Percentiles rank a stretch among this genome's conserved stretches.
Evolutionary conservation across 2,329 filamentous ascomycete species (phyloP).

Genomic region (Epichloe glyceriae): DNA sequence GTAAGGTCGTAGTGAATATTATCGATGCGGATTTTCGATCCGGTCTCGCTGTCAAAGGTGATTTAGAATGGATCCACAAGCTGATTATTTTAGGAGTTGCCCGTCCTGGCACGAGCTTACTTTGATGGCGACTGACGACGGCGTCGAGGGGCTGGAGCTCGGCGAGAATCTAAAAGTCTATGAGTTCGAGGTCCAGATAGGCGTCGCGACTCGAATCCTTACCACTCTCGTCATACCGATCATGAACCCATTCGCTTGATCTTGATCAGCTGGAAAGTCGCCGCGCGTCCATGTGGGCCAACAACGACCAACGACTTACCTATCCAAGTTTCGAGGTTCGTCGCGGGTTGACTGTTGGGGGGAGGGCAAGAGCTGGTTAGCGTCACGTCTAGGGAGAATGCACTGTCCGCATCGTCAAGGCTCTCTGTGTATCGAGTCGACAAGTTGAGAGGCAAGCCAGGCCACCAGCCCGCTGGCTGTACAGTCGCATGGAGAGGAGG

Average conservation of each 20-base stretch:
- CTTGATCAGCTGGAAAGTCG: conserved; percentile 11
- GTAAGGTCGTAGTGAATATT: conserved; percentile 90
- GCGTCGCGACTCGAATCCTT: conserved; percentile 11
- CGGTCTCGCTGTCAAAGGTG: conserved; percentile 31
- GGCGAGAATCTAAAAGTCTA: conserved; percentile 22
- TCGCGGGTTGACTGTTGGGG: conserved; percentile 47
- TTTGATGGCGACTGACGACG: conserved; percentile 30
- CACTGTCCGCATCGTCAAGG: conserved; percentile 18
- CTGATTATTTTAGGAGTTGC: background rate
- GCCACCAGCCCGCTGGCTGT: conserved; percentile 15
- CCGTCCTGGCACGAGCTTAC: conserved; percentile 13
- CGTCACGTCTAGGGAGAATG: conserved; percentile 20
- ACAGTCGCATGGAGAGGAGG: conserved; percentile 16
- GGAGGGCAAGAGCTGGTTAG: conserved; percentile 17
- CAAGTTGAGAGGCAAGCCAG: conserved; percentile 17
- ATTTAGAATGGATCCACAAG: background rate
- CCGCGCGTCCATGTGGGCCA: conserved; percentile 8
- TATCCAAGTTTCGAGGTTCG: conserved; percentile 55
- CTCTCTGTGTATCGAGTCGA: conserved; percentile 17
- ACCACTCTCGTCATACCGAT: conserved; percentile 71
- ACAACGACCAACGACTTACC: conserved; percentile 34
- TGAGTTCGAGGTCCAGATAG: conserved; percentile 10
- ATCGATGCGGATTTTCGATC: conserved; percentile 67
- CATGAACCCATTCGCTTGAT: conserved; percentile 81
- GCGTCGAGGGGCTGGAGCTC: conserved; percentile 28